A percentile compares a stretch with the other conserved stretches of the same genome.
phyloP scores from a whole-genome alignment of 2,329 filamentous ascomycete species.

The Arthroderma sp. region DNA sequence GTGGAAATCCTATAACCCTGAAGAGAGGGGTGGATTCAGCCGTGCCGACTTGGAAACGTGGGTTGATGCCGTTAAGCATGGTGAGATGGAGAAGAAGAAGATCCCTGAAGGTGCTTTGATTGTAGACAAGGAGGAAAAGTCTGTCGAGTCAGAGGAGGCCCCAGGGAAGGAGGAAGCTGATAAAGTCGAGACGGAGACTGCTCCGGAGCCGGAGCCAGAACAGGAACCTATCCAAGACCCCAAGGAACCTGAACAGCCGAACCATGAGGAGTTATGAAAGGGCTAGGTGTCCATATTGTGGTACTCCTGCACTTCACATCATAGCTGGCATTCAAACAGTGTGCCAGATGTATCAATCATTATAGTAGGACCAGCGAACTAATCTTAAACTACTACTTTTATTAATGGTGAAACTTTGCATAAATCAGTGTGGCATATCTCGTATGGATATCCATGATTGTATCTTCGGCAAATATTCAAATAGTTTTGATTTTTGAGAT shows the following conservation, averaged over 20 bases:
- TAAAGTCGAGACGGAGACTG: conserved; percentile 37
- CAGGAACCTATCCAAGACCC: neutral
- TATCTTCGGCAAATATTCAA: too few relatives aligned
- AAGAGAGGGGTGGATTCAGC: conserved; percentile 40
- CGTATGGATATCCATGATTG: neutral
- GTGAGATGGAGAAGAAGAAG: conserved; percentile 69
- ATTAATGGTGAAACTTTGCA: too few relatives aligned
- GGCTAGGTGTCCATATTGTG: neutral
- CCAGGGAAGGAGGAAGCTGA: conserved; percentile 43
- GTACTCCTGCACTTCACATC: neutral
- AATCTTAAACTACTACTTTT: neutral
- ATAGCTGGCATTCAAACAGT: neutral
- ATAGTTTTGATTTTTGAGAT: neutral
- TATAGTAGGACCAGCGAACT: neutral
- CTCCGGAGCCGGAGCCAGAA: neutral
- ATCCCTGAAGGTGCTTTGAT: conserved; percentile 51
- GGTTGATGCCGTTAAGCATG: conserved; percentile 84
- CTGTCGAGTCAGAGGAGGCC: conserved; percentile 17
- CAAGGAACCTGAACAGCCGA: conserved; percentile 18
- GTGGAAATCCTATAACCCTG: conserved; percentile 61
- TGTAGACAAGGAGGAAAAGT: conserved; percentile 27
- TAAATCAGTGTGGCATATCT: too few relatives aligned
- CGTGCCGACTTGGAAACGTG: conserved; percentile 60
- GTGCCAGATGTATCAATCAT: neutral
- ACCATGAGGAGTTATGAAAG: conserved; percentile 33